These are phyloP conservation scores for Aspergillus novofumigatus DNA, from an alignment of 2,329 filamentous ascomycete genomes.

Conservation along the genomic window DNA sequence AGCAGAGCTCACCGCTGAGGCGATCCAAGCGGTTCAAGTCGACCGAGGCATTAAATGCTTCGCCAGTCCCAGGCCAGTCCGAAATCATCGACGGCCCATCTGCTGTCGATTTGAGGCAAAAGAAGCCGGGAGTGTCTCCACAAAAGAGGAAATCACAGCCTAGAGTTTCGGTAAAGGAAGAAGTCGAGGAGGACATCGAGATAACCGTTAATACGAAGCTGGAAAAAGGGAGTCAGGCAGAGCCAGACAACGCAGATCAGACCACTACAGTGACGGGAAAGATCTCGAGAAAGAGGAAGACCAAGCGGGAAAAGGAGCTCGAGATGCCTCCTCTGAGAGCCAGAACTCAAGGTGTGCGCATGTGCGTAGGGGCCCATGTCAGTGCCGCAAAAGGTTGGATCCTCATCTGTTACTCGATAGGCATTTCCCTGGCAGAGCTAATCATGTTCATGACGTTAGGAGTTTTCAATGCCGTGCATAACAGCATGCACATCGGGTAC, in stretches of 20 bases:
- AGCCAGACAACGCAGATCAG: conserved; percentile 17
- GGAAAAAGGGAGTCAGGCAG: conserved; percentile 11
- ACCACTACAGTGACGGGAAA: conserved; percentile 47
- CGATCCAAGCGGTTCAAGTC: conserved; percentile 29
- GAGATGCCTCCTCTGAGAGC: conserved; percentile 60
- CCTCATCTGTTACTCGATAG: background rate
- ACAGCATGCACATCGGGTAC: conserved; percentile 69
- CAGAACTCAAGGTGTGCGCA: conserved; percentile 67
- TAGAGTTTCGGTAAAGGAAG: conserved; percentile 9
- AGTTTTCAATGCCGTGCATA: conserved; percentile 80
- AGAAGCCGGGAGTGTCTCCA: background rate
- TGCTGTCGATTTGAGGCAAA: background rate
- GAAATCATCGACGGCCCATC: background rate
- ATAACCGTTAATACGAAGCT: background rate
- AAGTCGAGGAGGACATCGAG: conserved; percentile 14
- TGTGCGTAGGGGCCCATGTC: conserved; percentile 91
- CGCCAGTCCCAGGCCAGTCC: background rate
- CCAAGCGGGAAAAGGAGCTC: conserved; percentile 53
- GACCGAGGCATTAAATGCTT: conserved; percentile 2
- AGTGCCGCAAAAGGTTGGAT: conserved; percentile 75
- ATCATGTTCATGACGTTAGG: conserved; percentile 47
- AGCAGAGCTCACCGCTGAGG: conserved; percentile 22
- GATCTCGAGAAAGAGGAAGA: conserved; percentile 46
- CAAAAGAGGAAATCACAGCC: conserved; percentile 13
- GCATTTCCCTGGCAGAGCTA: conserved; percentile 8